Evolutionary conservation across 345 rosid genomes (phyloP), one percentile per base, ranked within the genome.

Genomic region (Pistacia vera): DNA sequence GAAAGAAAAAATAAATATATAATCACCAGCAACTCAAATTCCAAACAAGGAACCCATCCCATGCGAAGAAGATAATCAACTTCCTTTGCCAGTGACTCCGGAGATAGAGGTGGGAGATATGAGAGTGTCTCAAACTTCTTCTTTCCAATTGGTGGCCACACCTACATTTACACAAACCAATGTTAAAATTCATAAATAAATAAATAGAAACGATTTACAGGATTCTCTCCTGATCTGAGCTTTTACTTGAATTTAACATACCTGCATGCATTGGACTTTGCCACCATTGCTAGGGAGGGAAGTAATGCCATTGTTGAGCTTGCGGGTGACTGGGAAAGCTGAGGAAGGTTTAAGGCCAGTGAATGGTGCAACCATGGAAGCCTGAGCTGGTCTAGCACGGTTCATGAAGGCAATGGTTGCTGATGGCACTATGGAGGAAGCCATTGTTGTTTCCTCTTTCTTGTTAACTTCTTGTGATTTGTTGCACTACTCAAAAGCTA

Each of bases 31-130:
- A 72, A 36, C 79, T 86, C 86, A 79, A 87, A 88, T 73, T 90
- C 92, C 77, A 87, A 82, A 81, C 92, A 88, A 54, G 94, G 91
- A 77, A 90, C 20, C 95, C 92, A 90, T 52, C 80, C 78, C 25
- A 5, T 67, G 41, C 88, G 86, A 48, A 87, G 41, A 76, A 90
- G 94, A 88, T 90, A 88, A 9, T 79, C 82, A 0, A 88, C 79
- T 85, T 90, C 89, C 80, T 76, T 82, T 0, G 17, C 71, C 75
- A 89, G 78, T 11, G 75, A 44, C 2, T 68, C 74, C 0, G 25
- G 63, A 0, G 72, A 11, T 49, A 87, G 86, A 52, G 72, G 74
- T 8, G 86, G 91, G 5, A 90, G 89, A 82, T 86, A 77, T 2
- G 89, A 83, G 17, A 83, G 86, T 1, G 85, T 83, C 82, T 85